Conservation (phyloP, 2,329 filamentous ascomycete species). For the Tympanopsis confertula region DNA sequence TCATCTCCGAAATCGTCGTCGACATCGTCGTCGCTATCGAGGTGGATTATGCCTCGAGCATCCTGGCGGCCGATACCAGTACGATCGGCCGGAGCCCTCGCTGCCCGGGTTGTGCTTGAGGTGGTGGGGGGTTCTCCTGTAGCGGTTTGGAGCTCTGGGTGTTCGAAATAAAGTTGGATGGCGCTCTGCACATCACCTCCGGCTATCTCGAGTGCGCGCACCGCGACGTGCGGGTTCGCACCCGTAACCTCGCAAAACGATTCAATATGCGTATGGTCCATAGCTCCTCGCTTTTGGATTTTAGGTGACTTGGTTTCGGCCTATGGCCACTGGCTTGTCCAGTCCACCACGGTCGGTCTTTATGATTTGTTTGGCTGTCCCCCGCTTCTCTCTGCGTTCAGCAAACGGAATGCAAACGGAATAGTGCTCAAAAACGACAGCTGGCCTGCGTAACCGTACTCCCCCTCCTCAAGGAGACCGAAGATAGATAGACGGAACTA, state of each 20-base stretch:
- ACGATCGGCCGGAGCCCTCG: constrained; percentile 13
- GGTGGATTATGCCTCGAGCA: constrained; percentile 51
- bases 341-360: too few relatives aligned
- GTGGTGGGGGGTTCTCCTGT: constrained; percentile 5
- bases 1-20: constrained; percentile 27
- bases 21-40: constrained; percentile 67
- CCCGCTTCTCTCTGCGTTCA: too few relatives aligned
- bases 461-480: too few relatives aligned
- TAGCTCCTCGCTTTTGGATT: constrained; percentile 6
- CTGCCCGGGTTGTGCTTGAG: constrained; percentile 11
- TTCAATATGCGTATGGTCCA: constrained; percentile 63
- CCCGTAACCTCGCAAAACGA: constrained; percentile 76
- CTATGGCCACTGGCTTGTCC: too few relatives aligned
- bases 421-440: too few relatives aligned
- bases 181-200: constrained; percentile 75
- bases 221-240: constrained; percentile 60
- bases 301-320: neutral
- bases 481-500: too few relatives aligned
- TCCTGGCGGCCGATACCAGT: constrained; percentile 32
- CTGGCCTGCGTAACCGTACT: too few relatives aligned
- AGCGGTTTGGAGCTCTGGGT: constrained; percentile 55
- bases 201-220: constrained; percentile 75
- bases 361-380: too few relatives aligned
- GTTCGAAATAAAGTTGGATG: constrained; percentile 82
- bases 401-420: too few relatives aligned